phyloP scores from a whole-genome alignment of 306 rosid species.

The Dicorynia guianensis region DNA sequence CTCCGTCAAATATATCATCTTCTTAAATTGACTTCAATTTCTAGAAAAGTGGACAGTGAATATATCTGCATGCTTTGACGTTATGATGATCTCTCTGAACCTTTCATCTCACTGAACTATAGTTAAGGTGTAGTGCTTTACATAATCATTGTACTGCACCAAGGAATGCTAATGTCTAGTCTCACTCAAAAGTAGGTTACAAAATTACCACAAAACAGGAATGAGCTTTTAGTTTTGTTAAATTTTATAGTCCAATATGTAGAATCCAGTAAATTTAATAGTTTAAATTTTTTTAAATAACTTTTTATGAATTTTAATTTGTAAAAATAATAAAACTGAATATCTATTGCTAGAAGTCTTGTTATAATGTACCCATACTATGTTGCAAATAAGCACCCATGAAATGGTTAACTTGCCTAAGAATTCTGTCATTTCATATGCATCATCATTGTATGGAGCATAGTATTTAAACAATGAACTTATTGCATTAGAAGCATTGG shows the following conservation, averaged over 20 bases:
- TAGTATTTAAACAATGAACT: not conserved
- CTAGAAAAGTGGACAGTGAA: not conserved
- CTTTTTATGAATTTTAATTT: too few species aligned
- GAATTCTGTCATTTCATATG: not conserved
- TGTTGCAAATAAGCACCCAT: too few species aligned
- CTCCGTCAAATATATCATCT: not conserved
- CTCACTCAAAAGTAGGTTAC: not conserved
- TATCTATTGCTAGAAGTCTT: not conserved
- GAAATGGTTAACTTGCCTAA: not conserved
- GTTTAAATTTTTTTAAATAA: too few species aligned
- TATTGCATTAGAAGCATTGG: not conserved
- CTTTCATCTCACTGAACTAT: slow-evolving; percentile 21
- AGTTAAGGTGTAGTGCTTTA: slow-evolving; percentile 1
- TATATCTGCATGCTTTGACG: slow-evolving; percentile 1
- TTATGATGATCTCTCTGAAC: not conserved
- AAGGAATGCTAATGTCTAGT: not conserved
- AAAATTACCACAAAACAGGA: too few species aligned
- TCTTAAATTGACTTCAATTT: slow-evolving; percentile 8
- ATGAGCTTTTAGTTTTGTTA: too few species aligned
- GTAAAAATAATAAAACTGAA: too few species aligned
- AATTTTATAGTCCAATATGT: too few species aligned
- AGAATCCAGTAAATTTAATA: too few species aligned
- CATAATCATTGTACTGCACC: not conserved
- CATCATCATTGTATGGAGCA: too few species aligned
- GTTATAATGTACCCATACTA: not conserved